Percentiles rank a stretch among this genome's conserved stretches.
These are phyloP conservation scores for Yamadazyma pseudoaaseri DNA, from an alignment of 1,139 yeast genomes.

Conservation along the genomic window DNA sequence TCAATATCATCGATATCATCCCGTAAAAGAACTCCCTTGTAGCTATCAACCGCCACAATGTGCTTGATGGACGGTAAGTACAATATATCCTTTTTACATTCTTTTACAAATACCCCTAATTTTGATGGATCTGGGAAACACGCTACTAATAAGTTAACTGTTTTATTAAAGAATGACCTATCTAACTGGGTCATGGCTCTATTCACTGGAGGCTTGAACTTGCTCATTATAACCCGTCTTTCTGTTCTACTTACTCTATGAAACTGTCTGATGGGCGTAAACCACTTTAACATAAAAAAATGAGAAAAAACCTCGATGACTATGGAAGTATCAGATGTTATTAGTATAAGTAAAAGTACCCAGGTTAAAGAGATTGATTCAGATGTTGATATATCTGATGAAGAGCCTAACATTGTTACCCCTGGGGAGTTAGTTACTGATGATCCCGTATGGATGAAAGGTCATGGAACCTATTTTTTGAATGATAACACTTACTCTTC, in stretches of 20 bases:
- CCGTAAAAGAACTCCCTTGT: conserved; percentile 64
- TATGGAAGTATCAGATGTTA: conserved; percentile 32
- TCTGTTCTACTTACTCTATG: conserved; percentile 24
- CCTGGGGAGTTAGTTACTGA: conserved; percentile 98
- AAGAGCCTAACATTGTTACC: conserved; percentile 52
- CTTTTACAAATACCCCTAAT: conserved; percentile 55
- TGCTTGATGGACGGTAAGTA: conserved; percentile 65
- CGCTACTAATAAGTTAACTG: conserved; percentile 63
- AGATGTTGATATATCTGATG: conserved; percentile 35
- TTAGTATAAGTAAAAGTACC: conserved; percentile 37
- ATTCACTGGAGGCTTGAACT: conserved; percentile 64
- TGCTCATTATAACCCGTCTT: conserved; percentile 28
- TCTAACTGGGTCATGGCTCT: conserved; percentile 67
- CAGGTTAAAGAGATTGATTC: conserved; percentile 19
- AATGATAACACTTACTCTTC: conserved; percentile 77
- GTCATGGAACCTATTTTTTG: conserved; percentile 90
- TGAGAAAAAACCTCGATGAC: conserved; percentile 8
- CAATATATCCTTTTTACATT: conserved; percentile 54
- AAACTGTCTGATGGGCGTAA: conserved; percentile 11
- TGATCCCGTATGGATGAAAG: conserved; percentile 98
- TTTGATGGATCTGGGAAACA: conserved; percentile 64
- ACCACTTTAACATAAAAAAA: conserved; percentile 3
- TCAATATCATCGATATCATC: conserved; percentile 46
- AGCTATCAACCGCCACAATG: conserved; percentile 48
- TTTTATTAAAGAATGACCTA: conserved; percentile 56